These are phyloP conservation scores for Trametes cubensis DNA, from an alignment of 768 basidiomycete genomes.

Conservation along the genomic window DNA sequence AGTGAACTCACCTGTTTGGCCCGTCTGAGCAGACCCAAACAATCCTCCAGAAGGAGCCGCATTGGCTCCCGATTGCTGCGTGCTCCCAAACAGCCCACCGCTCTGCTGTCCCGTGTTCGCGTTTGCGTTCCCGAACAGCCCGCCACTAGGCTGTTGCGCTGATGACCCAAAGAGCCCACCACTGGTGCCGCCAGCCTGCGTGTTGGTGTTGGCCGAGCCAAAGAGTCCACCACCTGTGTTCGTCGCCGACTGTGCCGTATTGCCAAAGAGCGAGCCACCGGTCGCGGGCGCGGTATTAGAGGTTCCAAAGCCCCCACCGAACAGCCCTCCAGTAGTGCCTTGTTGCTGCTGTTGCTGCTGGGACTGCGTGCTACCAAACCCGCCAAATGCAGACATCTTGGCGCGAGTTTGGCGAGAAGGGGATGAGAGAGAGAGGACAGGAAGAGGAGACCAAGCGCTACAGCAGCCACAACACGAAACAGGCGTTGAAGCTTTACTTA, in stretches of 20 bases:
- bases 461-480: neutral
- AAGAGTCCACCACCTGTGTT: slow-evolving; percentile 28
- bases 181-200: slow-evolving; percentile 9
- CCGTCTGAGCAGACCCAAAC: slow-evolving; percentile 24
- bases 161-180: slow-evolving; percentile 31
- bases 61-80: slow-evolving; percentile 15
- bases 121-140: slow-evolving; percentile 34
- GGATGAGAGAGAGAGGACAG: neutral
- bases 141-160: slow-evolving; percentile 27
- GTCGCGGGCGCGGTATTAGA: neutral
- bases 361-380: slow-evolving; percentile 25
- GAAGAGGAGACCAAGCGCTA: neutral
- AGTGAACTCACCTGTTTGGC: slow-evolving; percentile 6
- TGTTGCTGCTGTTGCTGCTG: slow-evolving; percentile 29
- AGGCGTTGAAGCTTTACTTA: neutral
- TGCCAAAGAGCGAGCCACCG: slow-evolving; percentile 28
- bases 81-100: slow-evolving; percentile 26
- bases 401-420: neutral
- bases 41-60: neutral
- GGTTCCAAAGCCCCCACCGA: slow-evolving; percentile 10
- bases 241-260: slow-evolving; percentile 20
- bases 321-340: neutral
- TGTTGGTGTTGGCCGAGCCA: slow-evolving; percentile 19
- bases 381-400: slow-evolving; percentile 18
- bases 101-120: slow-evolving; percentile 23